A percentile compares a stretch with the other conserved stretches of the same genome.
Conservation (phyloP, 192 early-diverging fungal species). For the Helicostylum pulchrum region DNA sequence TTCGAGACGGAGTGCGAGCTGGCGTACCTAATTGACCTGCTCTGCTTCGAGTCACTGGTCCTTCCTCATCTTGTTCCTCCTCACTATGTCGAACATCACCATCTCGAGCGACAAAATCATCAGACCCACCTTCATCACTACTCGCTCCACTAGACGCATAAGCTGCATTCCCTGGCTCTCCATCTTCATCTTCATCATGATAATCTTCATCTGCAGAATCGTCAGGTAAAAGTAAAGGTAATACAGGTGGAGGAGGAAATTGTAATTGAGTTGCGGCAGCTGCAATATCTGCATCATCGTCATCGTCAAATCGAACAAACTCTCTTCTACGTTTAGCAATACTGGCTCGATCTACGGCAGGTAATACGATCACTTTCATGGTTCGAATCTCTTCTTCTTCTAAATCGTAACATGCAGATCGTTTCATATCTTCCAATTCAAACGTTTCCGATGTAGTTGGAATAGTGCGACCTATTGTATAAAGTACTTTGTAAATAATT, state of each 20-base stretch:
- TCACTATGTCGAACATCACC: conserved; percentile 21
- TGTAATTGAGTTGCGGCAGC: conserved; percentile 3
- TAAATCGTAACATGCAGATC: conserved; percentile 40
- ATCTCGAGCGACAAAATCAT: conserved; percentile 20
- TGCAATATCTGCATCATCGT: conserved; percentile 24
- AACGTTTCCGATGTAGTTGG: conserved; percentile 45
- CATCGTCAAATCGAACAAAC: conserved; percentile 34
- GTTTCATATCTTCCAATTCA: conserved; percentile 46
- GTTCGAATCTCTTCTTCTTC: conserved; percentile 30
- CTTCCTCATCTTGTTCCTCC: conserved; percentile 32
- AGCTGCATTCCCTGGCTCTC: conserved; percentile 25
- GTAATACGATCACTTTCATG: conserved; percentile 14
- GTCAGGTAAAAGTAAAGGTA: conserved; percentile 28
- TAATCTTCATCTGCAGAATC: conserved; percentile 43
- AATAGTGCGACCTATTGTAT: conserved; percentile 48
- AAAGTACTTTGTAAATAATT: not conserved
- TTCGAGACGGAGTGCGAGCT: not conserved
- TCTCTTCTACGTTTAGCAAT: conserved; percentile 27
- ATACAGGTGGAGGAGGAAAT: conserved; percentile 9
- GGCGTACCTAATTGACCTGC: conserved; percentile 29
- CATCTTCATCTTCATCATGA: conserved; percentile 24
- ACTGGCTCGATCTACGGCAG: conserved; percentile 27
- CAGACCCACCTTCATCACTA: conserved; percentile 44
- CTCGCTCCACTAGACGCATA: conserved; percentile 28
- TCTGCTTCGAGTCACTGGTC: conserved; percentile 36